These are phyloP conservation scores for Fusarium mangiferae DNA, from an alignment of 2,329 filamentous ascomycete species.

Conservation along the genomic window DNA sequence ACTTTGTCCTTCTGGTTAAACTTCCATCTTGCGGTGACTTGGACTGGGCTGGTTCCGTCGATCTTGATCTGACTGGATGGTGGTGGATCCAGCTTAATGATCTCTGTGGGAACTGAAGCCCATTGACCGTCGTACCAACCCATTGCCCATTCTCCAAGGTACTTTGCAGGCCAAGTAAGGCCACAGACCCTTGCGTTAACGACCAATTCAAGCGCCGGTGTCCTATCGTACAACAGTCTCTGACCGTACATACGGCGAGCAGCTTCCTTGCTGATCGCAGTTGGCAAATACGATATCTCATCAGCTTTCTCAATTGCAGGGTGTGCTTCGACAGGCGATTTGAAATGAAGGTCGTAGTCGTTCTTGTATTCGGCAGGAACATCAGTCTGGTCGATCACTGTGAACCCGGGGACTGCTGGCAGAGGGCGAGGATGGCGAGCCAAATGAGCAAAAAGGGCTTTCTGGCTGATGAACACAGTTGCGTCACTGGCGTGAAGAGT, in stretches of 20 bases:
- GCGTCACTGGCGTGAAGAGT: conserved; percentile 65
- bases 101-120: conserved; percentile 61
- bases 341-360: conserved; percentile 65
- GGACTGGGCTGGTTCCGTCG: conserved; percentile 58
- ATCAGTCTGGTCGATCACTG: conserved; percentile 57
- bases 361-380: conserved; percentile 55
- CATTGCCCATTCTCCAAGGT: conserved; percentile 66
- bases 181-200: conserved; percentile 62
- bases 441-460: conserved; percentile 63
- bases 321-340: conserved; percentile 52
- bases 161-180: conserved; percentile 61
- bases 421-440: conserved; percentile 64
- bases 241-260: conserved; percentile 60
- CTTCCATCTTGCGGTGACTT: conserved; percentile 63
- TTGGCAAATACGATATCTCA: conserved; percentile 56
- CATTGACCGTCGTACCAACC: conserved; percentile 66
- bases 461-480: conserved; percentile 66
- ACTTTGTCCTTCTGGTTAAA: conserved; percentile 57
- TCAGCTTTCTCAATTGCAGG: conserved; percentile 54
- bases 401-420: conserved; percentile 59
- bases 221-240: conserved; percentile 57
- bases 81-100: conserved; percentile 60
- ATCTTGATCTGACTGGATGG: conserved; percentile 58
- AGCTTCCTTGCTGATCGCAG: conserved; percentile 58
- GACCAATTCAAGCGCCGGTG: conserved; percentile 58